Base-by-base conservation (phyloP, 257 asterid species). In the Dorcoceras hygrometricum region DNA sequence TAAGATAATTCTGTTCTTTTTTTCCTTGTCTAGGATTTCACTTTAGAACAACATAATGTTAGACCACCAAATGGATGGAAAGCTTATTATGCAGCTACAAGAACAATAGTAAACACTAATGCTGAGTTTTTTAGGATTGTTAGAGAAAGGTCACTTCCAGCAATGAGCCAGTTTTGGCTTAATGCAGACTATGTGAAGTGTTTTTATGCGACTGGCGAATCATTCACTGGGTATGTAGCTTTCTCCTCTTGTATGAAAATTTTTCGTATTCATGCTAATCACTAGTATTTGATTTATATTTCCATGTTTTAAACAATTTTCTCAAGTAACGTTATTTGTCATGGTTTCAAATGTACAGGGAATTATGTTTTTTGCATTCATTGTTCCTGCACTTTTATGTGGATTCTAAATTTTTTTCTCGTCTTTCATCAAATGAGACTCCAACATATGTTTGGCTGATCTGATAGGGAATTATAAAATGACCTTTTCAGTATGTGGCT, bases 131-230 rank as follows among this genome's bases (percentile, higher is more conserved):
- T 81, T 67, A 71, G 84, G 74, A 86, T 86, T 58, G 67, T 90
- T 68, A 78, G 80, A 65, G 95, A 88, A 67, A 84, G 90, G 77
- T 76, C 88, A 57, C 82, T 86, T 75, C 87, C 84, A 43, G 90
- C 79, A 67, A 93, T 93, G 97, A 84, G 94, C 56, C 89, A 66
- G 59, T 78, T 93, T 74, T 93, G 99, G 99, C 95, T 90, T 58
- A 86, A 90, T 79, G 92, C 90, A 36, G 95, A 90, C 78, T 93
- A 93, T 62, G 97, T 93, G 75, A 93, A 93, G 79, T 90, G 97
- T 61, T 84, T 82, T 79, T 95, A 83, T 81, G 87, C 95, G 65
- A 81, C 82, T 57, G 97, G 96, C 77, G 90, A 82, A 76, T 82
- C 81, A 78, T 93, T 75, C 72, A 82, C 95, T 24, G 97, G 99